A percentile compares a stretch with the other conserved stretches of the same genome.
phyloP scores from a whole-genome alignment of 306 rosid species.

The Psophocarpus tetragonolobus region DNA sequence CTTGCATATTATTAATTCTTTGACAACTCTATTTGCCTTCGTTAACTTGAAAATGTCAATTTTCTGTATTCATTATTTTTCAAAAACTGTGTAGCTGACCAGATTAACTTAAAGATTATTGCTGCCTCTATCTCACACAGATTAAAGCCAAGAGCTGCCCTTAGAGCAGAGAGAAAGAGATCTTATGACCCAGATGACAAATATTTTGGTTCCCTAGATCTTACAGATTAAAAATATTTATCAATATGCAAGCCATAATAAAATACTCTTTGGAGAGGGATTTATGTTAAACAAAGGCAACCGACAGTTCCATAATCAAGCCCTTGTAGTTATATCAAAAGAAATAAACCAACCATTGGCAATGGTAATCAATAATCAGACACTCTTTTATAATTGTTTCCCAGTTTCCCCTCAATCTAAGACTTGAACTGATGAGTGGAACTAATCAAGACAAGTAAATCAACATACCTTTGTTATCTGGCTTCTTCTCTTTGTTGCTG shows the following conservation, averaged over 20 bases:
- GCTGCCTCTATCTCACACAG: constrained; percentile 6
- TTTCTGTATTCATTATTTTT: background rate
- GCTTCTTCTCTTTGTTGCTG: constrained; percentile 69
- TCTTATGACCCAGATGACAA: background rate
- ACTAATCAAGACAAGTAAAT: constrained; percentile 20
- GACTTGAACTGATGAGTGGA: constrained; percentile 20
- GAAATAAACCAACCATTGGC: background rate
- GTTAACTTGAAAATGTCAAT: background rate
- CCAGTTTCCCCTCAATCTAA: background rate
- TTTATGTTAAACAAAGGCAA: background rate
- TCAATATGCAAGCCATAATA: background rate
- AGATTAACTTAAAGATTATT: background rate
- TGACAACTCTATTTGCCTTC: constrained; percentile 1
- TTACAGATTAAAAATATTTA: background rate
- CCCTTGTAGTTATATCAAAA: background rate
- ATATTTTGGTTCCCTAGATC: background rate
- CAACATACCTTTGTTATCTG: constrained; percentile 62
- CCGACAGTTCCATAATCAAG: background rate
- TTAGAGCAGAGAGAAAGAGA: constrained; percentile 16
- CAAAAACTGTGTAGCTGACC: constrained; percentile 3
- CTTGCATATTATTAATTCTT: background rate
- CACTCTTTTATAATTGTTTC: background rate
- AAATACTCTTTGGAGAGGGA: background rate
- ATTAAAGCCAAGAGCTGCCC: background rate
- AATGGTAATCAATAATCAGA: background rate